Percentiles rank a stretch among this genome's conserved stretches.
Evolutionary conservation across 2,329 filamentous ascomycete species (phyloP).

Genomic region (Karstenula rhodostoma): DNA sequence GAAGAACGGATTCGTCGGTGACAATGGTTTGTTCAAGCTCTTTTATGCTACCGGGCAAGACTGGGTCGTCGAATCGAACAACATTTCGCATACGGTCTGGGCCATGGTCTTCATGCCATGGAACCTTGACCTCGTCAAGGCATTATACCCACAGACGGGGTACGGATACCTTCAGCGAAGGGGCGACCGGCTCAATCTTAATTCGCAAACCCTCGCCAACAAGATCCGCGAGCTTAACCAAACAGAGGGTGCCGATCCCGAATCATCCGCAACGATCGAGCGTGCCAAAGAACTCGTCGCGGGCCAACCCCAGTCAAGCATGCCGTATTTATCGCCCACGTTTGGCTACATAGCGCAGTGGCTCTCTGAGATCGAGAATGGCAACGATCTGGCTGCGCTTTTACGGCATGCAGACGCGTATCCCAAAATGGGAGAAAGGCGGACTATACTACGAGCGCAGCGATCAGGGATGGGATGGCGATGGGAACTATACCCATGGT

Average conservation of each 20-base stretch:
- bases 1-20: constrained; percentile 24
- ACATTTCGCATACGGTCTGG: constrained; percentile 10
- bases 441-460: constrained; percentile 47
- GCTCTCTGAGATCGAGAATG: constrained; percentile 46
- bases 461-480: constrained; percentile 29
- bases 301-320: neutral
- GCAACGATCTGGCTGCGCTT: constrained; percentile 27
- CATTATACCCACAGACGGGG: constrained; percentile 15
- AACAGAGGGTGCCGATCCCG: constrained; percentile 18
- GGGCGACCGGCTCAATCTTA: constrained; percentile 32
- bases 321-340: constrained; percentile 19
- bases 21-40: neutral
- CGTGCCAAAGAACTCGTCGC: neutral
- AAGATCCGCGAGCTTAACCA: constrained; percentile 29
- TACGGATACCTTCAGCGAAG: constrained; percentile 39
- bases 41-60: constrained; percentile 24
- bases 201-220: constrained; percentile 29
- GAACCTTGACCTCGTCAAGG: constrained; percentile 44
- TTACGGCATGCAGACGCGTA: constrained; percentile 19
- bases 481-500: constrained; percentile 35
- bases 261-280: constrained; percentile 6
- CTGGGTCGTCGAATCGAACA: constrained; percentile 14
- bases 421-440: constrained; percentile 45
- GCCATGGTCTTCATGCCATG: constrained; percentile 50
- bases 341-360: constrained; percentile 44